Evolutionary conservation across 1,139 yeast species (phyloP).

Genomic region (Pichia kudriavzevii): DNA sequence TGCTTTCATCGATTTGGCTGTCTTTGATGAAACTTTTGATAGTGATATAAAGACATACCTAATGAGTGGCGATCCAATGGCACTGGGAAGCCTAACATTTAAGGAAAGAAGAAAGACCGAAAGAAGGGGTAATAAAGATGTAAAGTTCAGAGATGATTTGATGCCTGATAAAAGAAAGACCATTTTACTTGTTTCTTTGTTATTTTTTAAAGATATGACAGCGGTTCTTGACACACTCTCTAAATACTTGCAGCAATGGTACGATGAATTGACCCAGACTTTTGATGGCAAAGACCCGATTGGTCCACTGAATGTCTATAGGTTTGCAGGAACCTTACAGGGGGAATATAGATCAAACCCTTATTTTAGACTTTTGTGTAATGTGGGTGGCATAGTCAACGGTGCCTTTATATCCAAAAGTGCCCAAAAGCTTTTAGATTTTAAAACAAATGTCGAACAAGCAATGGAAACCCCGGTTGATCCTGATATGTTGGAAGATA

Average conservation of each 20-base stretch:
- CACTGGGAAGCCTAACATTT: slow-evolving; percentile 2
- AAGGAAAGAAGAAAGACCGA: slow-evolving; percentile 9
- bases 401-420: slow-evolving; percentile 10
- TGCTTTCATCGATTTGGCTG: slow-evolving; percentile 55
- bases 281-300: slow-evolving; percentile 19
- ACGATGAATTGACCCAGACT: slow-evolving; percentile 17
- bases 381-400: slow-evolving; percentile 26
- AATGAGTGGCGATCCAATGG: slow-evolving; percentile 41
- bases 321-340: slow-evolving; percentile 8
- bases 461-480: slow-evolving; percentile 20
- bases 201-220: slow-evolving; percentile 21
- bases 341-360: slow-evolving; percentile 20
- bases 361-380: slow-evolving; percentile 25
- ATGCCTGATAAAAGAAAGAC: slow-evolving; percentile 21
- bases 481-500: slow-evolving; percentile 17
- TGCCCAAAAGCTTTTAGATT: slow-evolving; percentile 10
- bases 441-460: slow-evolving; percentile 14
- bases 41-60: slow-evolving; percentile 30
- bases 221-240: slow-evolving; percentile 15
- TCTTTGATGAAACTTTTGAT: slow-evolving; percentile 40
- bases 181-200: slow-evolving; percentile 18
- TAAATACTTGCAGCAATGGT: slow-evolving; percentile 13
- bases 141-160: slow-evolving; percentile 13
- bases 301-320: slow-evolving; percentile 3
- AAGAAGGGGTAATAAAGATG: slow-evolving; percentile 11